These are phyloP conservation scores for Exophiala alcalophila DNA, from an alignment of 2,329 filamentous ascomycete species.

Conservation along the genomic window DNA sequence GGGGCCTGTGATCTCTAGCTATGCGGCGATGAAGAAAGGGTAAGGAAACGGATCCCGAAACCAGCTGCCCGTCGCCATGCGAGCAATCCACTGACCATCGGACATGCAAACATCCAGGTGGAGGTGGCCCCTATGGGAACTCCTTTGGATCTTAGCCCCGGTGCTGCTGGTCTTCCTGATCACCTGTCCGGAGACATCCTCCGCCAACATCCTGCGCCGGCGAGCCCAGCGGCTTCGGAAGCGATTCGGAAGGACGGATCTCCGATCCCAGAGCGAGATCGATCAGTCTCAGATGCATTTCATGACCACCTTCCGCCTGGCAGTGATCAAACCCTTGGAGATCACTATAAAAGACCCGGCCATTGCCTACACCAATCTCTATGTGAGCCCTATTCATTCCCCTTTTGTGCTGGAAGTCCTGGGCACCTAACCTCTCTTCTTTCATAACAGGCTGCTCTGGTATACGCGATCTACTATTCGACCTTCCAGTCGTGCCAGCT, in stretches of 20 bases:
- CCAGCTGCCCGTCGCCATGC: too few relatives aligned
- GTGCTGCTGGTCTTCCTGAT: slow-evolving; percentile 59
- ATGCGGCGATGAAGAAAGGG: slow-evolving; percentile 53
- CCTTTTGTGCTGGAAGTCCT: neutral
- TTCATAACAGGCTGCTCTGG: slow-evolving; percentile 47
- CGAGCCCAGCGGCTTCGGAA: slow-evolving; percentile 60
- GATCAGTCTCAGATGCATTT: slow-evolving; percentile 55
- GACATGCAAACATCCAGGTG: slow-evolving; percentile 40
- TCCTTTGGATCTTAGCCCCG: slow-evolving; percentile 60
- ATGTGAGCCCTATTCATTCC: slow-evolving; percentile 39
- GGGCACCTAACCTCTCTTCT: neutral
- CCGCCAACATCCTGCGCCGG: slow-evolving; percentile 58
- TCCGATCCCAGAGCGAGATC: slow-evolving; percentile 63
- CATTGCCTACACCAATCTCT: slow-evolving; percentile 59
- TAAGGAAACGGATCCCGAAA: too few relatives aligned
- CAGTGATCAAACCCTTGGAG: slow-evolving; percentile 59
- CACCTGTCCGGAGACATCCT: slow-evolving; percentile 62
- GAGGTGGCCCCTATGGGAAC: slow-evolving; percentile 60
- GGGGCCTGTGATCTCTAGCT: slow-evolving; percentile 60
- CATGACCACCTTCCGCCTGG: slow-evolving; percentile 44
- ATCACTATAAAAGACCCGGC: slow-evolving; percentile 61
- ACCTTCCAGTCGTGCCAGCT: slow-evolving; percentile 66
- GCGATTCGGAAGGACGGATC: slow-evolving; percentile 52
- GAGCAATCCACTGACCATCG: too few relatives aligned
- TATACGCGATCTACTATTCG: slow-evolving; percentile 49